These are phyloP conservation scores for Dactylis glomerata DNA, from an alignment of 176 grass and related monocot species.

Conservation along the genomic window DNA sequence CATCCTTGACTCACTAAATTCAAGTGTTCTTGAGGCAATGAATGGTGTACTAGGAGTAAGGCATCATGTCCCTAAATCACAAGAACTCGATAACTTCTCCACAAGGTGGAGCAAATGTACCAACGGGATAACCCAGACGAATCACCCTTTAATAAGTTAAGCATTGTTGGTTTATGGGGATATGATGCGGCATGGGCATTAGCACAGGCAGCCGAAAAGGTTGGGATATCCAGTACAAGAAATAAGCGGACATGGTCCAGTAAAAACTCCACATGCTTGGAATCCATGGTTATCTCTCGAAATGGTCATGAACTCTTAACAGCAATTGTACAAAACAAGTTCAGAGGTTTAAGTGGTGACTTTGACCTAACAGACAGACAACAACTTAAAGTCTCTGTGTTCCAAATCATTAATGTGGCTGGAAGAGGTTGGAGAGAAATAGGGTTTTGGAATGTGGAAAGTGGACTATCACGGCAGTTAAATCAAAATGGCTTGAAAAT, in stretches of 20 bases:
- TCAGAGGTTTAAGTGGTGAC: constrained; percentile 36
- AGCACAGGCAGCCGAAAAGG: constrained; percentile 39
- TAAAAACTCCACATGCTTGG: constrained; percentile 28
- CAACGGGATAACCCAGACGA: constrained; percentile 28
- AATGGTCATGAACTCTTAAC: constrained; percentile 32
- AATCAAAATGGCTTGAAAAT: background rate
- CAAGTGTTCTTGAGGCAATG: constrained; percentile 14
- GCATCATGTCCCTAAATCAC: constrained; percentile 18
- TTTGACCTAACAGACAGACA: constrained; percentile 27
- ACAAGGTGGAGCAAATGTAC: constrained; percentile 45
- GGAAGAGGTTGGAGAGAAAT: constrained; percentile 35
- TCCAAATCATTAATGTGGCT: constrained; percentile 49
- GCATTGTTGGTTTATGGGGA: constrained; percentile 28
- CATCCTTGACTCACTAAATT: constrained; percentile 27
- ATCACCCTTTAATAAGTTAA: constrained; percentile 19
- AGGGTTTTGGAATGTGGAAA: constrained; percentile 37
- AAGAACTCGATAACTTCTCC: constrained; percentile 19
- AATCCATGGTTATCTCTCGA: background rate
- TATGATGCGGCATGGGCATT: constrained; percentile 49
- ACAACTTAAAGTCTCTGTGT: constrained; percentile 25
- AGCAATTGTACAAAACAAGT: constrained; percentile 15
- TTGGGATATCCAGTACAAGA: background rate
- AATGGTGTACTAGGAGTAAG: constrained; percentile 50
- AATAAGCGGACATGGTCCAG: background rate
- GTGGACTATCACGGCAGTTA: constrained; percentile 20